phyloP scores from a whole-genome alignment of 768 basidiomycete species.

The Xerocomellus dryophilus region DNA sequence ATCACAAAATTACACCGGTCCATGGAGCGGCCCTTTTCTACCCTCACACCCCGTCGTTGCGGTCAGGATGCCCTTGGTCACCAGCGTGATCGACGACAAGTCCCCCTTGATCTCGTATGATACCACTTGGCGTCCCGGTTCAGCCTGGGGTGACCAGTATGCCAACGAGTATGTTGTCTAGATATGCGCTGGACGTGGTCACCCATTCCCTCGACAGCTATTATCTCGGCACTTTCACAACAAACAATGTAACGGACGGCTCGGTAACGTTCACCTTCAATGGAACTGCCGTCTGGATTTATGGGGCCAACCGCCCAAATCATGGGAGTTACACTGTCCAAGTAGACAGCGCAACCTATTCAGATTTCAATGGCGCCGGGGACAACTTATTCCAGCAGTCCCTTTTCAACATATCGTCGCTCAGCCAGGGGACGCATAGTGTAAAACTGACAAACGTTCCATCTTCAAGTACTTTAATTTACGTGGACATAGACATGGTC shows the following conservation, averaged over 20 bases:
- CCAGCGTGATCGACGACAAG: slow-evolving; percentile 31
- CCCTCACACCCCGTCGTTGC: background rate
- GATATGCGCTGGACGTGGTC: too few species aligned
- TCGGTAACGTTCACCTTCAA: slow-evolving; percentile 43
- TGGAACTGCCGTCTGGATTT: slow-evolving; percentile 48
- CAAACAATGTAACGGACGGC: slow-evolving; percentile 35
- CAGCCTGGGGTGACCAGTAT: slow-evolving; percentile 4
- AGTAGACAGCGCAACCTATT: slow-evolving; percentile 36
- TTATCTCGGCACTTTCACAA: slow-evolving; percentile 39
- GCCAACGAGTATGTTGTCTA: slow-evolving; percentile 18
- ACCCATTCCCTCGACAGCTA: slow-evolving; percentile 29
- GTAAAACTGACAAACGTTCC: slow-evolving; percentile 35
- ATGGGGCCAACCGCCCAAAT: slow-evolving; percentile 47
- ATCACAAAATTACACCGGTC: background rate
- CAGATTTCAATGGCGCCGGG: slow-evolving; percentile 28
- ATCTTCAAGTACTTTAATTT: slow-evolving; percentile 22
- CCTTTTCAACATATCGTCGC: slow-evolving; percentile 37
- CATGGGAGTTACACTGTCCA: slow-evolving; percentile 45
- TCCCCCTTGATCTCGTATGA: slow-evolving; percentile 33
- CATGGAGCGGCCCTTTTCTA: background rate
- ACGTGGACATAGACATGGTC: slow-evolving; percentile 49
- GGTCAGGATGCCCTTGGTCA: slow-evolving; percentile 24
- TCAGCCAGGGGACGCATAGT: slow-evolving; percentile 37
- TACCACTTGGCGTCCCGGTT: slow-evolving; percentile 20
- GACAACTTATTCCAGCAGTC: slow-evolving; percentile 37